phyloP scores from a whole-genome alignment of 768 basidiomycete species.

The Russula earlei region DNA sequence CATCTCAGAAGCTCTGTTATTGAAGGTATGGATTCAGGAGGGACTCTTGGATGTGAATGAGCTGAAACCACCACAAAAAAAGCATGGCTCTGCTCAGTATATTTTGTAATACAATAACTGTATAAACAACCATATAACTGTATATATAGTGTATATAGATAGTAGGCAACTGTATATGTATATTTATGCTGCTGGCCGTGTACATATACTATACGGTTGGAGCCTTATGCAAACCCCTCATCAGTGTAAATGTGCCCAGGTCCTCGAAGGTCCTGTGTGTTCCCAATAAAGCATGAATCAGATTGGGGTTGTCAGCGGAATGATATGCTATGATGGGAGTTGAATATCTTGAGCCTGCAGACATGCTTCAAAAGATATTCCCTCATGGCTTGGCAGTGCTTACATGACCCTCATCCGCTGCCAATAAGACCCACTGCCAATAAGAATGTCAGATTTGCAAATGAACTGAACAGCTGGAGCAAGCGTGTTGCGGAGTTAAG shows the following conservation, averaged over 20 bases:
- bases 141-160: too few relatives aligned
- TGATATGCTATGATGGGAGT: constrained; percentile 72
- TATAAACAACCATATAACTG: too few relatives aligned
- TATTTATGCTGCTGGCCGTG: too few relatives aligned
- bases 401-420: constrained; percentile 95
- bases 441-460: constrained; percentile 83
- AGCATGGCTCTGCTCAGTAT: too few relatives aligned
- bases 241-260: constrained; percentile 84
- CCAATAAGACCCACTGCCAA: too few relatives aligned
- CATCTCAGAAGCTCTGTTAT: too few relatives aligned
- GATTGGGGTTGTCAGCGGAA: constrained; percentile 74
- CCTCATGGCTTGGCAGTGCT: constrained; percentile 21
- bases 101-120: too few relatives aligned
- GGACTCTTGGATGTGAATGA: too few relatives aligned
- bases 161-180: too few relatives aligned
- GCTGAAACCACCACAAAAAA: too few relatives aligned
- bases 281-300: constrained; percentile 78
- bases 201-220: too few relatives aligned
- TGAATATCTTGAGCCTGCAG: constrained; percentile 82
- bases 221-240: constrained; percentile 79
- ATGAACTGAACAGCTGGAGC: constrained; percentile 83
- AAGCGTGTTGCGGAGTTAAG: constrained; percentile 76
- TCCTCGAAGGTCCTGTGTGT: constrained; percentile 82
- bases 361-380: neutral
- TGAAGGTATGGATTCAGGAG: too few relatives aligned